Evolutionary conservation across 2,329 filamentous ascomycete genomes (phyloP), one percentile per base, ranked within the genome.

Genomic region (Cyclaneusma minus): DNA sequence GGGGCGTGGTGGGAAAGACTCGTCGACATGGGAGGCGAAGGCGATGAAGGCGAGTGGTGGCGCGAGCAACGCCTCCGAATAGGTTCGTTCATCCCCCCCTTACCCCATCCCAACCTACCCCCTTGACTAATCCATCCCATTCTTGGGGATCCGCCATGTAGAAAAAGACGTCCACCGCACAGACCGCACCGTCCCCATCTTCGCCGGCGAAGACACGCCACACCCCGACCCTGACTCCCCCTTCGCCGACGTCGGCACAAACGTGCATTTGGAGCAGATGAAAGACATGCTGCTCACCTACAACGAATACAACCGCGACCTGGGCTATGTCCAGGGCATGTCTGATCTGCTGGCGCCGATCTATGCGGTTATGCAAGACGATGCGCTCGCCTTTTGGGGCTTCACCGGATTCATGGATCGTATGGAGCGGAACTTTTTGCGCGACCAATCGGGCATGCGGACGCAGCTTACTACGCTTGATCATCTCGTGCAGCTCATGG

Each of bases 211-310:
- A 52, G 89, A 95, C 44, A 91, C 84, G 21, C 87, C 89, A 6
- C 89, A 98, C 46, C 91, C 89, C 0, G 89, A 98, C 43, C 89
- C 89, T 0, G 81, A 87, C 34, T 95, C 87, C 0, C 87, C 89
- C 1, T 98, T 95, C 50, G 82, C 87, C 8, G 80, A 85, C 22
- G 69, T 75, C 4, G 89, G 89, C 35, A 98, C 89, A 24, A 98
- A 98, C 43, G 85, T 94, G 5, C 89, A 98, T 51, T 67, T 98
- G 36, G 89, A 98, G 53, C 89, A 98, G 56, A 81, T 98, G 70
- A 98, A 98, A 55, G 89, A 98, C 49, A 92, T 98, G 81, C 73
- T 98, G 1, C 64, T 98, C 11, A 95, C 89, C 0, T 98, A 98
- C 52, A 95, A 98, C 48, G 89, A 98, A 54, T 91, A 91, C 55